Evolutionary conservation across 768 basidiomycete species (phyloP).

Genomic region (Phylloporus sp.): DNA sequence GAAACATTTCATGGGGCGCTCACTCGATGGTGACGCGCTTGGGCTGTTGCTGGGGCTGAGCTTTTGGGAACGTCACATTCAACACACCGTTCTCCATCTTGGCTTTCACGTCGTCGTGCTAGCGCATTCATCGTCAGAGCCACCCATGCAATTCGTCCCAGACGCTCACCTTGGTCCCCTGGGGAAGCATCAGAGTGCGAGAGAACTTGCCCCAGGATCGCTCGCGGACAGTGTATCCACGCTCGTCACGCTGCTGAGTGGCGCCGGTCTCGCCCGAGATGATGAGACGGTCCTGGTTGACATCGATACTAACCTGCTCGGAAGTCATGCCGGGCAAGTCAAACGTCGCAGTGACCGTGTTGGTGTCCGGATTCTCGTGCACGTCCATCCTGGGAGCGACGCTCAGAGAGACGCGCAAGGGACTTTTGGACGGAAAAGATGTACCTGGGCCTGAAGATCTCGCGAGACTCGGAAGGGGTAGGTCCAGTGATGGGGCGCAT

Average conservation of each 20-base stretch:
- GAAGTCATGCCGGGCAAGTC: slow-evolving; percentile 55
- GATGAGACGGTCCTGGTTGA: slow-evolving; percentile 46
- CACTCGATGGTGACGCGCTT: slow-evolving; percentile 39
- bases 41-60: slow-evolving; percentile 36
- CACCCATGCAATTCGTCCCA: too few relatives aligned
- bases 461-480: slow-evolving; percentile 7
- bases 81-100: slow-evolving; percentile 51
- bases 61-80: slow-evolving; percentile 51
- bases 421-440: neutral
- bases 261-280: slow-evolving; percentile 47
- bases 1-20: neutral
- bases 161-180: slow-evolving; percentile 42
- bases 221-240: slow-evolving; percentile 39
- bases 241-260: slow-evolving; percentile 32
- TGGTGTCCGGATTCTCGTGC: slow-evolving; percentile 44
- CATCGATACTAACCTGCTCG: slow-evolving; percentile 49
- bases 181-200: slow-evolving; percentile 44
- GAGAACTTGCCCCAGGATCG: slow-evolving; percentile 47
- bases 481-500: slow-evolving; percentile 9
- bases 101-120: slow-evolving; percentile 38
- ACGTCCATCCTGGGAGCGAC: slow-evolving; percentile 61
- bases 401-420: too few relatives aligned
- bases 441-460: slow-evolving; percentile 33
- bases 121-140: neutral
- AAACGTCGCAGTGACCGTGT: slow-evolving; percentile 51